Evolutionary conservation across 2,329 filamentous ascomycete species (phyloP).

Genomic region (Metarhizium album): DNA sequence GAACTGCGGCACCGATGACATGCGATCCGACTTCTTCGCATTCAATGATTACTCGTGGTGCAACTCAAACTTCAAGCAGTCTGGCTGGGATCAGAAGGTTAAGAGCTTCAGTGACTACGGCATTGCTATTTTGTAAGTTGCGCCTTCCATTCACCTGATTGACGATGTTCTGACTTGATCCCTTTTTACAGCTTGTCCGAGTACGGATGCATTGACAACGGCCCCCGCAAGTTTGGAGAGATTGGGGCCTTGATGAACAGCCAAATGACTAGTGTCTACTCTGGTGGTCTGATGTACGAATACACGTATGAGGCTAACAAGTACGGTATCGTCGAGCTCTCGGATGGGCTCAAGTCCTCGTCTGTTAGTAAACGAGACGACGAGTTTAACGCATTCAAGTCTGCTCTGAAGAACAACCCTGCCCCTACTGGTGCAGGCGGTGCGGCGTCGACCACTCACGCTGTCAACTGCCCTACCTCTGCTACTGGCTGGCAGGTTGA

Average conservation of each 20-base stretch:
- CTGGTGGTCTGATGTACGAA: conserved; percentile 92
- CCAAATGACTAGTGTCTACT: conserved; percentile 85
- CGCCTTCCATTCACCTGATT: neutral
- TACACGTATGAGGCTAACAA: conserved; percentile 72
- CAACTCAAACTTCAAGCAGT: conserved; percentile 55
- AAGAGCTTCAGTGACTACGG: conserved; percentile 79
- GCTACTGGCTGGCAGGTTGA: conserved; percentile 41
- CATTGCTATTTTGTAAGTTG: conserved; percentile 63
- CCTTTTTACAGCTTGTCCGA: conserved; percentile 59
- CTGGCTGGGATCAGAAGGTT: conserved; percentile 84
- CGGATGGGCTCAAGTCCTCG: conserved; percentile 41
- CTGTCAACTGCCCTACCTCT: conserved; percentile 37
- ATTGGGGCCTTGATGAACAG: conserved; percentile 65
- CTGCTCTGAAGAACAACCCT: conserved; percentile 36
- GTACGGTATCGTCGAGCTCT: conserved; percentile 68
- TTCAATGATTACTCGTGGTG: conserved; percentile 91
- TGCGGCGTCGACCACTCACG: conserved; percentile 34
- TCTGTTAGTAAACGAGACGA: conserved; percentile 47
- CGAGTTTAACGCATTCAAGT: conserved; percentile 51
- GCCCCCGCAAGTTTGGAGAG: conserved; percentile 67
- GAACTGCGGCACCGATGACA: conserved; percentile 80
- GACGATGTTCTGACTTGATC: neutral
- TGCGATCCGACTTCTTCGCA: conserved; percentile 79
- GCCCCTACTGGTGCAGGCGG: conserved; percentile 41
- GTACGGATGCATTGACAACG: conserved; percentile 79